Evolutionary conservation across 2,329 filamentous ascomycete species (phyloP), one percentile per base, ranked within the genome.

Genomic region (Ambrosiella cleistominuta): DNA sequence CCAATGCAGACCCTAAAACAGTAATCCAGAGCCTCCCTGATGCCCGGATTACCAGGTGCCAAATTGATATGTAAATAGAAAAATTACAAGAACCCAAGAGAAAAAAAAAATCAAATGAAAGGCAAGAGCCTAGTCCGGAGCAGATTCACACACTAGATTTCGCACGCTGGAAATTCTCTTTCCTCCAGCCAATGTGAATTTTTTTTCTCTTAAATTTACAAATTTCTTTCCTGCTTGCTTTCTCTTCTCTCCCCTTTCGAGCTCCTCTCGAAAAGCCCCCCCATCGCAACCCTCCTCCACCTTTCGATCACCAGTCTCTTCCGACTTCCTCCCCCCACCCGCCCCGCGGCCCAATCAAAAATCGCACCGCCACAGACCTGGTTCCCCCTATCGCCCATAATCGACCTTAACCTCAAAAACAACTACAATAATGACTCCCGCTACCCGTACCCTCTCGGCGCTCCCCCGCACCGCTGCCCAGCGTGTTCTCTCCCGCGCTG

Each of bases 391-490:
- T 47, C 38, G 17, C n/a, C 38, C 36, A 27, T 27, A 27, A 27
- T 19, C 44, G 38, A 27, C 35, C 37, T 35, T 17, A 17, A 36
- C 17, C 53, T 17, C 57, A 56, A 61, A 62, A 42, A 13, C 17
- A 53, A 12, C 12, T 45, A 39, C 53, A 40, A 58, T 19, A 9
- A 76, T 76, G 74, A 72, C 73, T 68, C 73, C 73, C 62, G 66
- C 71, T 59, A 37, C 38, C 42, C 70, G 72, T 70, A 69, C 72
- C 64, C 65, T 74, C 66, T 66, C 67, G 59, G 66, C 68, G 15
- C 56, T 61, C 37, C 47, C 53, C 61, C 50, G 63, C 64, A 55
- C 54, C 62, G 50, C 62, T 63, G 57, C 60, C 53, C 57, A 58
- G 54, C 60, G 57, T 54, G 58, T 62, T 51, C 54, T 61, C n/a